Evolutionary conservation across 306 rosid genomes (phyloP), one percentile per base, ranked within the genome.

Genomic region (Dryas drummondii): DNA sequence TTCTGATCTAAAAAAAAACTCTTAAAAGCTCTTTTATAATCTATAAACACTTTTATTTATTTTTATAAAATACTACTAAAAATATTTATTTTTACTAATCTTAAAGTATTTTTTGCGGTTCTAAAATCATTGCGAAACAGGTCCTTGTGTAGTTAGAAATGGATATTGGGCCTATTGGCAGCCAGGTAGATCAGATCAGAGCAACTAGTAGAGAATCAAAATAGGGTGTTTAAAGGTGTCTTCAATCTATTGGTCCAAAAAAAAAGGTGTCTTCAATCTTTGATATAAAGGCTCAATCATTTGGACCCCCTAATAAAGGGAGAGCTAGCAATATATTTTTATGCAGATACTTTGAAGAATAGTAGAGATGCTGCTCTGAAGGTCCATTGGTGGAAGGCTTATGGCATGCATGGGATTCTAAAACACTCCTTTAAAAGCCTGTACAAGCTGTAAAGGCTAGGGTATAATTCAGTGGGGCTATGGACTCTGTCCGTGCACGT

Each of bases 381-480:
- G 4, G 1, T 49, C 52, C 52, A 5, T 9, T 49, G 52, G 7
- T 49, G 52, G 52, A 49, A 49, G 52, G 4, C 4, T 49, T 48
- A 48, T 48, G 52, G 12, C 5, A 14, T 49, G 52, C 15, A 11
- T 49, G 55, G 4, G n/a, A 41, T 22, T 32, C 45, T 26, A 12
- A 37, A 63, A 47, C 71, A 22, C 56, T 67, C 55, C 8, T 66
- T 47, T 6, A 66, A 22, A n/a, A 47, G 55, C 2, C 71, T 66
- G 48, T 48, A 48, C 57, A 42, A 67, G 72, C 57, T 67, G 45
- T 66, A 66, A 66, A 66, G 40, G 22, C 22, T 22, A 32, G 37
- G 37, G 37, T 32, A 32, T 32, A 45, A 4, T 10, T 66, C 40
- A 66, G 71, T 66, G 54, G 71, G 71, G 71, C 17, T 19, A 32